Conservation (phyloP, 2,329 filamentous ascomycete genomes). For the Nemania sp. region DNA sequence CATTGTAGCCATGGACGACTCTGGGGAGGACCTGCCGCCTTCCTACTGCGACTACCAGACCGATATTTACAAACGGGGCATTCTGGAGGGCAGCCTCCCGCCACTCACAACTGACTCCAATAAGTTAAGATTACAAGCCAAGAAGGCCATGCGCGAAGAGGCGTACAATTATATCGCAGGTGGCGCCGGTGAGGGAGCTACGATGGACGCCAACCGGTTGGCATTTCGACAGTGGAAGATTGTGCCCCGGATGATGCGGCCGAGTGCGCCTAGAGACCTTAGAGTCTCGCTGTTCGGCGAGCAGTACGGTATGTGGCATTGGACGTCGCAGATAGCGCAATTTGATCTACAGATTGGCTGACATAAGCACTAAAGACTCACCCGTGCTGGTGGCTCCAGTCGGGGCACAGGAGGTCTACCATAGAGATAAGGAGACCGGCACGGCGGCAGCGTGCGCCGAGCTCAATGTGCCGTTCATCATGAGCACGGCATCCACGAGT, state of each 20-base stretch:
- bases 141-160: constrained; percentile 48
- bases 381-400: constrained; percentile 69
- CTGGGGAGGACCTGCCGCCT: constrained; percentile 22
- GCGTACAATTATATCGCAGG: constrained; percentile 64
- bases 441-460: constrained; percentile 64
- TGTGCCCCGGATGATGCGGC: constrained; percentile 55
- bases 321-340: not conserved
- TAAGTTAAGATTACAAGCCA: constrained; percentile 58
- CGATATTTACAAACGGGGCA: constrained; percentile 56
- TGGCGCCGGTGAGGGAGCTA: constrained; percentile 64
- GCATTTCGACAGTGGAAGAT: constrained; percentile 55
- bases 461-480: constrained; percentile 65
- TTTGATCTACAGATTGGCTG: not conserved
- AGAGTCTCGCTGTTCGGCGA: constrained; percentile 50
- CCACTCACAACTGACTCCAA: constrained; percentile 62
- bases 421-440: constrained; percentile 66
- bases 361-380: constrained; percentile 36
- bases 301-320: constrained; percentile 43
- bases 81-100: constrained; percentile 52
- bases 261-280: constrained; percentile 48
- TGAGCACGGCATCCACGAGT: constrained; percentile 66
- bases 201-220: constrained; percentile 61
- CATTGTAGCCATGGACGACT: constrained; percentile 17
- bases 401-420: constrained; percentile 70
- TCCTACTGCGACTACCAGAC: constrained; percentile 49